These are phyloP conservation scores for Dactylella cylindrospora DNA, from an alignment of 2,329 filamentous ascomycete species.

Conservation along the genomic window DNA sequence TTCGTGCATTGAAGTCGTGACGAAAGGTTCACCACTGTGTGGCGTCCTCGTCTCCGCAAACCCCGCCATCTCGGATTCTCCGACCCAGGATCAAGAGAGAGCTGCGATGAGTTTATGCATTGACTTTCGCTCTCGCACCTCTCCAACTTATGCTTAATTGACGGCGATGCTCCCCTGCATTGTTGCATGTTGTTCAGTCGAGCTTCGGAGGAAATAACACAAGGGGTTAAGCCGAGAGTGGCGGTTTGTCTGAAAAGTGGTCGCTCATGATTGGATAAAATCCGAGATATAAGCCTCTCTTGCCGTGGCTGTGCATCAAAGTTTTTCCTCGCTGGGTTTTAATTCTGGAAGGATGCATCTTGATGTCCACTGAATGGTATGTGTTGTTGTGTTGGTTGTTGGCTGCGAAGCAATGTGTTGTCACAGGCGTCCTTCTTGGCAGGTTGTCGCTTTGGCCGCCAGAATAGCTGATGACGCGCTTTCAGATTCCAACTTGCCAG, in stretches of 20 bases:
- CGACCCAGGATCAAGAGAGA: constrained; percentile 14
- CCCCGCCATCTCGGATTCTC: constrained; percentile 21
- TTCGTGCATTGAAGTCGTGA: too few species aligned
- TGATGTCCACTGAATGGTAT: constrained; percentile 2
- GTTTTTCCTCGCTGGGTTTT: too few species aligned
- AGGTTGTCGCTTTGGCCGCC: not conserved
- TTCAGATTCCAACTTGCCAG: not conserved
- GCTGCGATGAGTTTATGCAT: constrained; percentile 5
- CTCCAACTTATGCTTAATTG: too few species aligned
- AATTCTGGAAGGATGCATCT: constrained; percentile 5
- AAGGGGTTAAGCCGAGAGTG: constrained; percentile 19
- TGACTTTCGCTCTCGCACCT: too few species aligned
- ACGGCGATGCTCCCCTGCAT: too few species aligned
- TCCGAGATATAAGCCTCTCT: constrained; percentile 29
- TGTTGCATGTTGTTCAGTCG: too few species aligned
- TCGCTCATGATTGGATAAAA: too few species aligned
- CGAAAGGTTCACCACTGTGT: too few species aligned
- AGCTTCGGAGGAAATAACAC: too few species aligned
- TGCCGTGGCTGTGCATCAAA: constrained; percentile 42
- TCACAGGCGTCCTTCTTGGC: not conserved
- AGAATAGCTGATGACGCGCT: constrained; percentile 2
- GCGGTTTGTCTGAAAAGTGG: constrained; percentile 16
- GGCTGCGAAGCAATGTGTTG: too few species aligned
- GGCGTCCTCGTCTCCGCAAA: constrained; percentile 19
- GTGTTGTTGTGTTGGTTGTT: constrained; percentile 18